These are phyloP conservation scores for Colletotrichum theobromicola DNA, from an alignment of 2,329 filamentous ascomycete genomes.

Conservation along the genomic window DNA sequence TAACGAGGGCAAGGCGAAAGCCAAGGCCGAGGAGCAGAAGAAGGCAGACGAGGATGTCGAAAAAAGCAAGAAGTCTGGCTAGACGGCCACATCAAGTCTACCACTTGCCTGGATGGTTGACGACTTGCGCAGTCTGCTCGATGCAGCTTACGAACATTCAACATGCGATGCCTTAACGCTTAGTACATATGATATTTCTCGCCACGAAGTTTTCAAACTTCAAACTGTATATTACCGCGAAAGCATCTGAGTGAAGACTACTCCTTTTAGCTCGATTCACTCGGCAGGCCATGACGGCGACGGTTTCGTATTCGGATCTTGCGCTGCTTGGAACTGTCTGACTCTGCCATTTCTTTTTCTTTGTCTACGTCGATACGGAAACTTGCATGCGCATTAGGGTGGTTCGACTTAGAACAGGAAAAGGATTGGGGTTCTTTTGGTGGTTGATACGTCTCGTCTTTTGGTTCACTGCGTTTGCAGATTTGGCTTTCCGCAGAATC, in stretches of 20 bases:
- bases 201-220: neutral
- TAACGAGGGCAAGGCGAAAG: slow-evolving; percentile 45
- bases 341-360: neutral
- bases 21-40: slow-evolving; percentile 28
- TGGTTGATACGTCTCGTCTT: neutral
- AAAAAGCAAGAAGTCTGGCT: neutral
- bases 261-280: neutral
- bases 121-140: neutral
- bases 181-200: neutral
- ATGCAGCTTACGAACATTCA: neutral
- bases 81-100: neutral
- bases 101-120: neutral
- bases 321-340: neutral
- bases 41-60: slow-evolving; percentile 1
- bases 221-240: neutral
- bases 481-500: neutral
- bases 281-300: neutral
- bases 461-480: neutral
- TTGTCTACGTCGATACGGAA: neutral
- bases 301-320: neutral
- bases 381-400: slow-evolving; percentile 6
- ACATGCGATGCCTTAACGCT: neutral
- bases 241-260: neutral
- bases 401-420: neutral
- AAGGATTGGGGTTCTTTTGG: neutral